A percentile compares a stretch with the other conserved stretches of the same genome.
These are phyloP conservation scores for Tolypocladium amazonense DNA, from an alignment of 2,329 filamentous ascomycete genomes.

Conservation along the genomic window DNA sequence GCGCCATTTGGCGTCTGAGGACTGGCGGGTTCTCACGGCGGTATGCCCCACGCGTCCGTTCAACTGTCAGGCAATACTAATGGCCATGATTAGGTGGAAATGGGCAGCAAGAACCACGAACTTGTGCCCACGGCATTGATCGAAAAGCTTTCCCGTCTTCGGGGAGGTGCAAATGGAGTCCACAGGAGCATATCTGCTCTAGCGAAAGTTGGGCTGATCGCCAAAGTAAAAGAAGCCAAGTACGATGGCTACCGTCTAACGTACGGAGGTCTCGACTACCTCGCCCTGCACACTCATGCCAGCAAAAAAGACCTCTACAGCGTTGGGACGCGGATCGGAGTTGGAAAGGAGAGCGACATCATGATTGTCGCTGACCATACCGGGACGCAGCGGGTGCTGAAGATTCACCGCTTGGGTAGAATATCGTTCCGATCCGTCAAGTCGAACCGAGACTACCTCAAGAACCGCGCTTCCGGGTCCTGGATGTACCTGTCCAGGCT, in stretches of 20 bases:
- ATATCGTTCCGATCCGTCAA: slow-evolving; percentile 97
- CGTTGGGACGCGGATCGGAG: slow-evolving; percentile 87
- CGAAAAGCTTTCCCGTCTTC: slow-evolving; percentile 69
- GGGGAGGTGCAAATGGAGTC: slow-evolving; percentile 67
- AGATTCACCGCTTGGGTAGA: slow-evolving; percentile 89
- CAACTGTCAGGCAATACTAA: background rate
- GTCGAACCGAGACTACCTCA: slow-evolving; percentile 89
- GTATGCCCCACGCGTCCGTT: slow-evolving; percentile 39
- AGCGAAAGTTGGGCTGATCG: slow-evolving; percentile 86
- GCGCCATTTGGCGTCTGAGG: slow-evolving; percentile 82
- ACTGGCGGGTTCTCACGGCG: slow-evolving; percentile 90
- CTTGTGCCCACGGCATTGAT: slow-evolving; percentile 88
- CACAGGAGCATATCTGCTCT: slow-evolving; percentile 81
- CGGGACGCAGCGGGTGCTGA: slow-evolving; percentile 72
- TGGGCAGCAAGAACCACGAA: slow-evolving; percentile 93
- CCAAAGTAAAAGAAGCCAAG: slow-evolving; percentile 85
- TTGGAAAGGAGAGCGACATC: slow-evolving; percentile 97
- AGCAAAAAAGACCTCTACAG: slow-evolving; percentile 75
- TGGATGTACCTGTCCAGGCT: slow-evolving; percentile 98
- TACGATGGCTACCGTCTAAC: slow-evolving; percentile 97
- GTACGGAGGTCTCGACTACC: slow-evolving; percentile 93
- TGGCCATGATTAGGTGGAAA: slow-evolving; percentile 59
- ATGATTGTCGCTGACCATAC: slow-evolving; percentile 78
- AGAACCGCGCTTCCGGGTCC: slow-evolving; percentile 65
- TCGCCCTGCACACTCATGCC: slow-evolving; percentile 86